Evolutionary conservation across 352 stramenopile genomes (phyloP), one percentile per base, ranked within the genome.

Genomic region (Phytophthora pseudosyringae): DNA sequence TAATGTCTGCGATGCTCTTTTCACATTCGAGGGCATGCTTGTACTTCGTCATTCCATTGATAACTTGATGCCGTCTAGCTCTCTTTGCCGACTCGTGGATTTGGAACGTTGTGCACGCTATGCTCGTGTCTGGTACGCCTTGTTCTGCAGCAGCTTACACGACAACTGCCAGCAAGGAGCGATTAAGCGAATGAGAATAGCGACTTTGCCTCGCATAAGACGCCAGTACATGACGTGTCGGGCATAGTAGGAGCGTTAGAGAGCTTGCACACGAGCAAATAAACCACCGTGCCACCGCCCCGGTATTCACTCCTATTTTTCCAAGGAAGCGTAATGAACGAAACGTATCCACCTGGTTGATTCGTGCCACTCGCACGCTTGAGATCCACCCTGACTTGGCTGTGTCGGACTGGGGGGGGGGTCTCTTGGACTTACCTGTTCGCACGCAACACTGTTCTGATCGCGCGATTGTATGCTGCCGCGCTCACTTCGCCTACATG

Each of bases 151-250:
- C 26, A 11, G 45, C 16, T 50, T 51, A 25, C 18, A 56, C 21
- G 36, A 49, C 25, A 56, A n/a, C 35, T 54, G 47, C 55, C 26
- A 55, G 2, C 55, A 3, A 28, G 46, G 36, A 8, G 6, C 45
- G 29, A 64, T 48, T n/a, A 51, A n/a, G 10, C 46, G 56, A 50
- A 51, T 21, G 1, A 28, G 35, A 21, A 64, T 41, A 12, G 45
- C 45, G 0, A 9, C 12, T 21, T 50, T 64, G 4, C 13, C 28
- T 9, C 56, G 13, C 35, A 49, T 49, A 3, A 64, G 28, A n/a
- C 56, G 45, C 45, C 56, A 64, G n/a, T 64, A 64, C 41, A 63
- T 64, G 4, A 64, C 56, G 25, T 56, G 44, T 33, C 56, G 56
- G 12, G n/a, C n/a, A n/a, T n/a, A n/a, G n/a, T n/a, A n/a, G n/a